phyloP scores from a whole-genome alignment of 2,329 filamentous ascomycete species.

The Pseudogymnoascus sp. region DNA sequence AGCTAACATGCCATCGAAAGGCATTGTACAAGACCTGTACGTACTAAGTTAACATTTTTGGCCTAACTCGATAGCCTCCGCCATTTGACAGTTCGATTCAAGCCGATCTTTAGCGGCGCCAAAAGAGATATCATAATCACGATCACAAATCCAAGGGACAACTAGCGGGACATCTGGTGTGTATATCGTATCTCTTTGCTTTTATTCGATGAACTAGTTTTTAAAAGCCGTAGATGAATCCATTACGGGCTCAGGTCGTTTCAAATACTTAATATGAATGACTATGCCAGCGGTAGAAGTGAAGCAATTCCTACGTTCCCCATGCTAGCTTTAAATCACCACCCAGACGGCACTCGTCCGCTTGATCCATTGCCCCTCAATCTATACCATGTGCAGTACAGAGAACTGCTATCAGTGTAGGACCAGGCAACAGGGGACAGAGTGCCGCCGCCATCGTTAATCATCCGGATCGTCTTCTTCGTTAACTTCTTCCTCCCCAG shows the following conservation, averaged over 20 bases:
- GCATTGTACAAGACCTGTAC: conserved; percentile 23
- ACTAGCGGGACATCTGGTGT: neutral
- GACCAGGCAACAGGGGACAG: conserved; percentile 61
- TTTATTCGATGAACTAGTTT: conserved; percentile 6
- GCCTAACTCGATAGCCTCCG: conserved; percentile 26
- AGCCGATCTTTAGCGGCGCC: neutral
- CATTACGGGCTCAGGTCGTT: conserved; percentile 3
- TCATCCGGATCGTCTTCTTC: conserved; percentile 60
- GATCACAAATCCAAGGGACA: neutral
- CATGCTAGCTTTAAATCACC: conserved; percentile 7
- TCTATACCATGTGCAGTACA: conserved; percentile 19
- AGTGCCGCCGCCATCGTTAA: conserved; percentile 49
- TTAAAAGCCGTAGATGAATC: conserved; percentile 2
- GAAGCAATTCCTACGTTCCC: neutral
- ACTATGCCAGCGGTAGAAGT: conserved; percentile 4
- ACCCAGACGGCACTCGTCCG: neutral
- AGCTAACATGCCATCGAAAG: neutral
- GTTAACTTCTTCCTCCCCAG: conserved; percentile 46
- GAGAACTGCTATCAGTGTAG: conserved; percentile 33
- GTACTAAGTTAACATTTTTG: conserved; percentile 22
- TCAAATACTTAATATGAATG: conserved; percentile 4
- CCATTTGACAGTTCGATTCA: conserved; percentile 3
- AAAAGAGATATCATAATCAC: neutral
- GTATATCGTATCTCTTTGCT: conserved; percentile 7
- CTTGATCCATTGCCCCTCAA: conserved; percentile 43